These are phyloP conservation scores for Afroboletus lepidellus DNA, from an alignment of 1,284 basidiomycete species.

Conservation along the genomic window DNA sequence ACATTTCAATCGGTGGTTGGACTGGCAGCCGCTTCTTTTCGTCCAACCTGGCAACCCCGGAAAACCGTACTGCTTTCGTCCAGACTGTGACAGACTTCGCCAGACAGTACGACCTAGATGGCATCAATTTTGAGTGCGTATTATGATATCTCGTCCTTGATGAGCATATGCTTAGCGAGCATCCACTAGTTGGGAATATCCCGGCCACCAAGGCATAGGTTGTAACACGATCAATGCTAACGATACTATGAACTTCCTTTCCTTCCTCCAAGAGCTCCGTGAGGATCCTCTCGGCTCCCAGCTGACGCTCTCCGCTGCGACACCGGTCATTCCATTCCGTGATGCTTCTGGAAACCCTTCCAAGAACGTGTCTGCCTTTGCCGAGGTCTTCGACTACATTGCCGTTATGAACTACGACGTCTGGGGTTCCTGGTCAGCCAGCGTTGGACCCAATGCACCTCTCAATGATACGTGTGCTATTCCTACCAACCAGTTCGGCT, in stretches of 20 bases:
- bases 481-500: conserved; percentile 54
- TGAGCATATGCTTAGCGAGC: conserved; percentile 3
- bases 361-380: conserved; percentile 47
- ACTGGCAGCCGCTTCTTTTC: conserved; percentile 72
- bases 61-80: conserved; percentile 66
- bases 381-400: conserved; percentile 56
- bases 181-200: conserved; percentile 50
- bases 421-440: conserved; percentile 52
- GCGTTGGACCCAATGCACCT: conserved; percentile 68
- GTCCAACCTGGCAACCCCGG: conserved; percentile 54
- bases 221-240: conserved; percentile 43
- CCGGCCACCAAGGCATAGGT: conserved; percentile 42
- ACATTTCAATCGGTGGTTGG: conserved; percentile 84
- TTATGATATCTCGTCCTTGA: neutral
- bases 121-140: conserved; percentile 28
- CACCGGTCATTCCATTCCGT: conserved; percentile 54
- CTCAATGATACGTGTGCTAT: conserved; percentile 59
- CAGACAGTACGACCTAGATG: conserved; percentile 44
- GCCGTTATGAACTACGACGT: conserved; percentile 76
- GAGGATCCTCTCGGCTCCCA: conserved; percentile 37
- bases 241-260: conserved; percentile 46
- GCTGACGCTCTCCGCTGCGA: conserved; percentile 59
- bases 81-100: conserved; percentile 62
- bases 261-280: conserved; percentile 51
- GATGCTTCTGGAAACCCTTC: conserved; percentile 52